Conservation (phyloP, 768 basidiomycete species). For the Boletellus ananiceps region DNA sequence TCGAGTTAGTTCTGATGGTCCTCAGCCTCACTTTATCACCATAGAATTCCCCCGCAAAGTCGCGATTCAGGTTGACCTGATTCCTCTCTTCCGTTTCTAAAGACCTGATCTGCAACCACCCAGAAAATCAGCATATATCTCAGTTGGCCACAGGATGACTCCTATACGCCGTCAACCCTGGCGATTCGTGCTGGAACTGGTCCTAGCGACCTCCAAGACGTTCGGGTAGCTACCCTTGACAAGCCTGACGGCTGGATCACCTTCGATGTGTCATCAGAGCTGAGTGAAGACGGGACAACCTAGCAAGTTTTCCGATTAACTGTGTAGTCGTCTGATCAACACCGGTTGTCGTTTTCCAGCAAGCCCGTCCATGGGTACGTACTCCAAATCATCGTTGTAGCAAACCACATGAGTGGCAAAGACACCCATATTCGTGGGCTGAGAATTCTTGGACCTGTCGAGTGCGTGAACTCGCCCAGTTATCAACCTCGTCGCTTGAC, state of each 20-base stretch:
- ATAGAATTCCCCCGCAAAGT: slow-evolving; percentile 90
- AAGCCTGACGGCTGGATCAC: slow-evolving; percentile 95
- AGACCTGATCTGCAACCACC: not conserved
- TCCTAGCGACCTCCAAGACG: slow-evolving; percentile 87
- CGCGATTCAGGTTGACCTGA: slow-evolving; percentile 65
- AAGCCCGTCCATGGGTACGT: slow-evolving; percentile 88
- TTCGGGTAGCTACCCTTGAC: slow-evolving; percentile 76
- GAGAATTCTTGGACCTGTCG: slow-evolving; percentile 77
- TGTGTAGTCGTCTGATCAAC: not conserved
- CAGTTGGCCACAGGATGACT: slow-evolving; percentile 83
- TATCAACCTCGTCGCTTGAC: not conserved
- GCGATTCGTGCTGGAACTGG: slow-evolving; percentile 91
- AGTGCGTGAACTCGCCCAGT: slow-evolving; percentile 44
- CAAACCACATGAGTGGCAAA: slow-evolving; percentile 98
- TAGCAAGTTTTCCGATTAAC: slow-evolving; percentile 47
- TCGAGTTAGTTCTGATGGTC: slow-evolving; percentile 74
- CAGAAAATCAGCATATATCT: slow-evolving; percentile 88
- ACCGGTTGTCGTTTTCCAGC: slow-evolving; percentile 35
- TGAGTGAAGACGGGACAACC: slow-evolving; percentile 73
- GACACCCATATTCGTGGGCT: slow-evolving; percentile 96
- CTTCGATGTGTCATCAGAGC: slow-evolving; percentile 77
- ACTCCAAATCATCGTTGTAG: slow-evolving; percentile 82
- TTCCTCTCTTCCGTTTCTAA: not conserved
- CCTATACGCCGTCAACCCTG: slow-evolving; percentile 92
- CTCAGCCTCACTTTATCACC: slow-evolving; percentile 95